Base-by-base conservation (phyloP, 2,329 filamentous ascomycete genomes). In the Talaromyces atroroseus region DNA sequence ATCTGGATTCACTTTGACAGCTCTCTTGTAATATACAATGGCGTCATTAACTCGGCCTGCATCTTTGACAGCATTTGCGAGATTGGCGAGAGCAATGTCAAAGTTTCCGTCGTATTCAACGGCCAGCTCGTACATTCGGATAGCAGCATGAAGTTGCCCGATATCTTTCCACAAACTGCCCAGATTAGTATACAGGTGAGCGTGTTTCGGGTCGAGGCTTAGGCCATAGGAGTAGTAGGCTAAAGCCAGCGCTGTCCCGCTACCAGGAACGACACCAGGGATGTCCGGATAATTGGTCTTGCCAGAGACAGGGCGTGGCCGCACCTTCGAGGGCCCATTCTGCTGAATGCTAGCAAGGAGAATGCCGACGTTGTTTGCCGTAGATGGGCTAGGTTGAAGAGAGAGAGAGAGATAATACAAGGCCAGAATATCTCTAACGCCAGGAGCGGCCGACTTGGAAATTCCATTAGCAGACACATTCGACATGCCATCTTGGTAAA, bases 61-160 rank as follows among this genome's bases (percentile, higher is more conserved):
- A 70, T 99, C 94, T 71, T 99, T 99, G 62, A 99, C 92, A 8
- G 94, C 94, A 70, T 99, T 99, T 55, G 94, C 94, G 21, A 99
- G 80, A 66, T 99, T 99, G 3, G 94, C 95, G 55, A 99, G 77
- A 34, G 94, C 94, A 66, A 99, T 99, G 67, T 99, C 94, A 66
- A 99, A 99, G 23, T 86, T 89, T n/a, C 85, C 85, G 71, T 99
- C 94, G 68, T 92, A 97, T 2, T 83, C 81, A 14, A 99, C 94
- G 11, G 94, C 94, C 63, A 90, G 86, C 73, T 97, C 91, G 68
- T 99, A 99, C 92, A 99, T 97, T 62, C 87, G 86, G 64, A 99
- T 96, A 0, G 94, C 94, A 49, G 90, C 82, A 63, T 91, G 86
- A 14, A 99, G 80, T 64, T 97, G 92, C 0, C 94, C 94, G 62